Evolutionary conservation across 1,284 basidiomycete genomes (phyloP).

Genomic region (Lignosus rhinocerotis): DNA sequence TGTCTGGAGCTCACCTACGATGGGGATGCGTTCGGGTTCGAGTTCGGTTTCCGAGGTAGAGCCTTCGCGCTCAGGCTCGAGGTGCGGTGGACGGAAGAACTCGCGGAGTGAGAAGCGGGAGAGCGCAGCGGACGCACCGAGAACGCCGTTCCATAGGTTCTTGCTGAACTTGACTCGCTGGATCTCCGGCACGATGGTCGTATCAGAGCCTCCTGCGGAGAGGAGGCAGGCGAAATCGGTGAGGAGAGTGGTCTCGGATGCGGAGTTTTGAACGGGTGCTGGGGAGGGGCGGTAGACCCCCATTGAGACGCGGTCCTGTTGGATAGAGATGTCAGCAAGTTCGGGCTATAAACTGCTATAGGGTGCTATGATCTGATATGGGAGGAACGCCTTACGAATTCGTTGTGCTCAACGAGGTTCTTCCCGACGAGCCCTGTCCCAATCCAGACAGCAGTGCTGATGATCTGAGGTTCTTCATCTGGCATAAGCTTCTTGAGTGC

Average conservation of each 20-base stretch:
- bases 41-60: slow-evolving; percentile 36
- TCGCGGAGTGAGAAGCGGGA: slow-evolving; percentile 51
- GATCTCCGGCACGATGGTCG: slow-evolving; percentile 55
- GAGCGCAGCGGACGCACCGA: slow-evolving; percentile 55
- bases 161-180: slow-evolving; percentile 62
- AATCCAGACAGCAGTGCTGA: slow-evolving; percentile 57
- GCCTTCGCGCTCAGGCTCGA: slow-evolving; percentile 13
- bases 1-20: not conserved
- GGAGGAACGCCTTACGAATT: slow-evolving; percentile 44
- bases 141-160: slow-evolving; percentile 65
- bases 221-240: slow-evolving; percentile 49
- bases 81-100: slow-evolving; percentile 49
- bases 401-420: slow-evolving; percentile 51
- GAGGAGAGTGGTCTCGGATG: slow-evolving; percentile 45
- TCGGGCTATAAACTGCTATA: not conserved
- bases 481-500: slow-evolving; percentile 43
- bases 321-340: not conserved
- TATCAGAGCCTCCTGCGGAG: slow-evolving; percentile 46
- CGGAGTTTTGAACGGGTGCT: slow-evolving; percentile 43
- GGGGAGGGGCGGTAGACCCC: slow-evolving; percentile 54
- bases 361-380: not conserved
- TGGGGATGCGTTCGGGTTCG: not conserved
- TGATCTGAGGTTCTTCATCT: slow-evolving; percentile 47
- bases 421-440: slow-evolving; percentile 48
- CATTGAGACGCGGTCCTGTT: slow-evolving; percentile 50